Evolutionary conservation across 2,329 filamentous ascomycete species (phyloP), one percentile per base, ranked within the genome.

Genomic region (Aspergillus sp.): DNA sequence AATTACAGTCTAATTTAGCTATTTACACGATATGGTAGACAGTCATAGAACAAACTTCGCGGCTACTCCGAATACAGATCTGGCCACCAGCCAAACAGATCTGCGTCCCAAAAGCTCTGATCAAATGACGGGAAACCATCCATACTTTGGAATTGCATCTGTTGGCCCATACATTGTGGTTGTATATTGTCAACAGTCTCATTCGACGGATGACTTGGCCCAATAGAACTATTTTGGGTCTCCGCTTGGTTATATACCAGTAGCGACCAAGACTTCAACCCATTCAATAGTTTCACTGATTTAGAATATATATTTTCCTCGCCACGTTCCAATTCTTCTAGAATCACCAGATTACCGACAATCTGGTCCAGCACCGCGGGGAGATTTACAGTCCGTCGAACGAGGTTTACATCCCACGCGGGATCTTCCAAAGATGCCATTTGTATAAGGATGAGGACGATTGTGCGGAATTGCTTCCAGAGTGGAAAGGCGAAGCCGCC

Each of bases 381-480:
- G 1, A 60, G 26, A 34, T 61, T 54, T 7, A 53, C 55, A 1
- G 55, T 59, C 13, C 53, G 53, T 41, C 54, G 52, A 5, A 60
- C 56, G 42, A 56, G 40, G 7, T 28, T 49, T 30, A 41, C 51
- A 28, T 59, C 57, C 59, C 59, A 61, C 27, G 49, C 43, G 8
- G 57, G 58, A 37, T 60, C 56, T 4, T 61, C 56, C 13, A 61
- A 36, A 4, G 44, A 48, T 29, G 49, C 52, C 11, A 61, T 54
- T 31, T 47, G 52, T 43, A 51, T 58, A 7, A 60, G 38, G 29
- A 40, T 49, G 32, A 58, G 42, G 6, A 60, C 38, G 13, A 45
- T 45, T 10, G 53, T 47, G 3, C 49, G 45, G 29, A 59, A 54
- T 37, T 61, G 56, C 31, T 51, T 56, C 42, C 53, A 59, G 2